Base-by-base conservation (phyloP, 2,329 filamentous ascomycete genomes). In the Podosphaera fusca region DNA sequence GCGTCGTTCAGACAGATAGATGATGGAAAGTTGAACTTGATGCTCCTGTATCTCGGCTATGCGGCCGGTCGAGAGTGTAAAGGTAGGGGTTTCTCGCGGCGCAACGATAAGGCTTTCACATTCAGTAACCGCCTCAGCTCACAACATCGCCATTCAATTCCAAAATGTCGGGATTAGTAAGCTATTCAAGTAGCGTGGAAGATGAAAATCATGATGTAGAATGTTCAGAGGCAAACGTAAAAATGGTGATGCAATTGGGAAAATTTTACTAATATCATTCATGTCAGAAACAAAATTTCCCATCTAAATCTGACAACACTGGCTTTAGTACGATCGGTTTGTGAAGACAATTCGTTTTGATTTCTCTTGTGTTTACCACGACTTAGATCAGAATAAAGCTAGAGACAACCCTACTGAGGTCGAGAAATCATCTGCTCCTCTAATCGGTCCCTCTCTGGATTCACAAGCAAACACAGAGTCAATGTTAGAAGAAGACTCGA, bases 171-270 rank as follows among this genome's bases (percentile, higher is more conserved):
- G 67, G 62, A 36, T 61, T 71, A 52, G 69, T 70, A 36, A 64
- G 64, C 61, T 71, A 71, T 62, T 67, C 64, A 55, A 71, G 69
- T 60, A 70, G 69, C 55, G 69, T 69, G 42, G 69, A 70, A 47
- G 67, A 68, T 29, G 67, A 67, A 42, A 14, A 12, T 12, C 38
- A 42, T 8, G 10, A 42, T 31, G 55, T 59, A 30, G 59, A 61
- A 14, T 46, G 53, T 45, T 45, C 59, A n/a, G 55, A 62, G 42
- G 46, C 58, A 61, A 57, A 61, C 59, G 60, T 65, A 60, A 58
- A 58, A 60, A 55, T 53, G 12, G 12, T 40, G 33, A 31, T 35
- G n/a, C 55, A 14, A 42, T 42, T 6, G 9, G 38, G n/a, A 42
- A 42, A 12, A 14, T 12, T 42, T 8, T 42, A 42, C 38, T 42